Base-by-base conservation (phyloP, 768 basidiomycete species). In the Tylopilus sp. region DNA sequence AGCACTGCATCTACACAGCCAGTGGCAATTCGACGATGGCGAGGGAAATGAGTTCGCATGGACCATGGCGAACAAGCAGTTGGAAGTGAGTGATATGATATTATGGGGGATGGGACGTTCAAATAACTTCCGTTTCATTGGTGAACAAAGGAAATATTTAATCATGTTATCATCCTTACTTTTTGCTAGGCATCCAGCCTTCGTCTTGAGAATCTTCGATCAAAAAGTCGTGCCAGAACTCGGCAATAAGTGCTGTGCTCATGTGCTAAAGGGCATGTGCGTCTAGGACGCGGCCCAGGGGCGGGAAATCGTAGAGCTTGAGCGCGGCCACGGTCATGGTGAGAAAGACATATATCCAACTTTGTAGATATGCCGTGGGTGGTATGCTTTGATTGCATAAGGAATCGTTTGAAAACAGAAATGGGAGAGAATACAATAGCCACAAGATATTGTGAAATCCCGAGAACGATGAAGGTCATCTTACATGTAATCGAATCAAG, bases 211-310 rank as follows among this genome's bases (percentile, higher is more conserved):
- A 76, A 65, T 95, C 94, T 57, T 81, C 67, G 7, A 88, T 63
- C 26, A 95, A 66, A 59, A 95, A 95, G n/a, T 78, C 72, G 61
- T 95, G 98, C 94, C 95, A 98, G 41, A 80, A 74, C 42, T 78
- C 62, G 4, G 84, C 81, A 30, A 98, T 80, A 0, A 86, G 86
- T 1, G 79, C 86, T 0, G 95, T 99, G 4, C 82, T 77, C 8
- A 88, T 73, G 68, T 99, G 95, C 97, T 97, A 98, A 15, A 98
- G 70, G 3, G 92, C 78, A 67, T 98, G 97, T 0, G 95, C 93
- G 64, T 98, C 95, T 18, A 98, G 73, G 7, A 83, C 67, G 30
- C 93, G 69, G 18, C 64, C 62, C 69, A 84, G 76, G 0, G 93
- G 90, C 0, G 93, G 81, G 62, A 98, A 98, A 65, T 99, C 95